A percentile compares a stretch with the other conserved stretches of the same genome.
Evolutionary conservation across 2,329 filamentous ascomycete species (phyloP).

Genomic region (Sporothrix protearum): DNA sequence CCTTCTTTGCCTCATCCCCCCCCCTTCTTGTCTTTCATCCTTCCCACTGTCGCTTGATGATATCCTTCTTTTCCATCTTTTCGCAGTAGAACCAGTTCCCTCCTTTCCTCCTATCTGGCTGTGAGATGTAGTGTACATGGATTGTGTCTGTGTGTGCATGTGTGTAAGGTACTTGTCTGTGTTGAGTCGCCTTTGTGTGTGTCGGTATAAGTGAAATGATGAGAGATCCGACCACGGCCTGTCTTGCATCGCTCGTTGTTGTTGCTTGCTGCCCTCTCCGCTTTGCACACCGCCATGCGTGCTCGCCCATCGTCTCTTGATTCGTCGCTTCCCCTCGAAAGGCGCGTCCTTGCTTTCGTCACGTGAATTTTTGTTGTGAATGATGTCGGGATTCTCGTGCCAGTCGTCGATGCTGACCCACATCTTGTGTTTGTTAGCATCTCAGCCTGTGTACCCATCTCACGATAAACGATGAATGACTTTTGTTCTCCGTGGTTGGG

Average conservation of each 20-base stretch:
- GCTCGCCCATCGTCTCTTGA: not conserved
- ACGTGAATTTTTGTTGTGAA: slow-evolving; percentile 97
- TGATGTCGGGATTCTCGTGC: slow-evolving; percentile 99
- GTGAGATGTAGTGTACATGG: not conserved
- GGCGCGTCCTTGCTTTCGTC: slow-evolving; percentile 30
- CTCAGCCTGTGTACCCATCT: not conserved
- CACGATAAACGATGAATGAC: not conserved
- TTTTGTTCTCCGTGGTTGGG: slow-evolving; percentile 12
- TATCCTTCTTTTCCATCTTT: not conserved
- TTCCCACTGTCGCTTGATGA: not conserved
- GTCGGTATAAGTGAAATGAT: not conserved
- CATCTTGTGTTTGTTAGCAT: slow-evolving; percentile 65
- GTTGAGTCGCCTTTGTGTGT: not conserved
- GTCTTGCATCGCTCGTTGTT: not conserved
- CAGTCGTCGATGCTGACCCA: slow-evolving; percentile 99
- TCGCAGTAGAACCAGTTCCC: not conserved
- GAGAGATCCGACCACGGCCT: not conserved
- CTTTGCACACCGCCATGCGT: not conserved
- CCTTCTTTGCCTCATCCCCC: not conserved
- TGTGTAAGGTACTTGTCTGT: not conserved
- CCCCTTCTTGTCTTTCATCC: too few species aligned
- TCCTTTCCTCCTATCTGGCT: not conserved
- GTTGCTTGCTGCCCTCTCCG: not conserved
- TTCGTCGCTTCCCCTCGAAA: not conserved
- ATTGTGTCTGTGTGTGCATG: not conserved